These are phyloP conservation scores for Mucor plumbeus DNA, from an alignment of 371 early-diverging fungal genomes.

Conservation along the genomic window DNA sequence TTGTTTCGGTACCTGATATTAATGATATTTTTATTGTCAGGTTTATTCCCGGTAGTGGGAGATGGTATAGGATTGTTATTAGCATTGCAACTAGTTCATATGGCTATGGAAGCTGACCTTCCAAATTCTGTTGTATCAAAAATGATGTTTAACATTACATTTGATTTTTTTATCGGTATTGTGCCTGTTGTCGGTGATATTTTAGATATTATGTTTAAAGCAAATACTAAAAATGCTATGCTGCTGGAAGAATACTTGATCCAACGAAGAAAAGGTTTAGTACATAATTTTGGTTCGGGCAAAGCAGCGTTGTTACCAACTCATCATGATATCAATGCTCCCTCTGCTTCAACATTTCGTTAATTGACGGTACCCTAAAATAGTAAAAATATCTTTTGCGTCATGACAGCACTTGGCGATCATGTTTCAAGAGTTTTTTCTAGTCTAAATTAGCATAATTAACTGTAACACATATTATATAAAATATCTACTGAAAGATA, in stretches of 20 bases:
- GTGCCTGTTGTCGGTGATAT: conserved; percentile 56
- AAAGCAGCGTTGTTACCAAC: neutral
- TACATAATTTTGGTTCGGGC: conserved; percentile 43
- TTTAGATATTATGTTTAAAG: conserved; percentile 53
- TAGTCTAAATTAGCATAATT: too few species aligned
- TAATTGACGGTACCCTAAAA: too few species aligned
- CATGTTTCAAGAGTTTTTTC: too few species aligned
- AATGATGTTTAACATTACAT: conserved; percentile 52
- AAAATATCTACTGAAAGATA: too few species aligned
- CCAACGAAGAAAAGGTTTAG: conserved; percentile 21
- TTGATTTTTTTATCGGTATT: conserved; percentile 56
- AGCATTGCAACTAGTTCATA: conserved; percentile 43
- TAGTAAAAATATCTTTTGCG: too few species aligned
- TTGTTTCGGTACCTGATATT: conserved; percentile 1
- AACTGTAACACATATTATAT: too few species aligned
- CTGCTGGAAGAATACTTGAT: conserved; percentile 47
- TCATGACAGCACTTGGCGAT: too few species aligned
- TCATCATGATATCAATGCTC: neutral
- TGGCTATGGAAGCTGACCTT: conserved; percentile 42
- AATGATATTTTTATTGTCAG: conserved; percentile 24
- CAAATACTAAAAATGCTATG: conserved; percentile 54
- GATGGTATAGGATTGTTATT: conserved; percentile 47
- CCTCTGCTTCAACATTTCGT: neutral
- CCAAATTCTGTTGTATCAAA: conserved; percentile 40
- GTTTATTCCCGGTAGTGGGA: conserved; percentile 55